These are phyloP conservation scores for Melocanna baccifera DNA, from an alignment of 176 grass and related monocot species.

Conservation along the genomic window DNA sequence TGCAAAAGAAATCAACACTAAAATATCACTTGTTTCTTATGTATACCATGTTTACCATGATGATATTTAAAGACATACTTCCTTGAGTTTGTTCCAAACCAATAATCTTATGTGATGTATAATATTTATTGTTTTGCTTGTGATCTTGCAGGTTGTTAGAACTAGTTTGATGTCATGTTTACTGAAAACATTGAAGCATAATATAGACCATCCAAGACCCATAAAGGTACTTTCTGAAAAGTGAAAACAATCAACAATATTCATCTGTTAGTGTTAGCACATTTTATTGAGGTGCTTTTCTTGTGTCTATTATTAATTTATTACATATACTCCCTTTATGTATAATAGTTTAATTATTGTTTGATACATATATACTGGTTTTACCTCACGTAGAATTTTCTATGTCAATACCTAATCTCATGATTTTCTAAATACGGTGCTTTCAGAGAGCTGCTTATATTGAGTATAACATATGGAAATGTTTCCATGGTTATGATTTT, in stretches of 20 bases:
- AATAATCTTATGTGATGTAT: neutral
- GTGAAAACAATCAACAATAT: conserved; percentile 1
- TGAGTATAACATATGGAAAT: neutral
- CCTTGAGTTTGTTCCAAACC: neutral
- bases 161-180: conserved; percentile 89
- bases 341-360: neutral
- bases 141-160: conserved; percentile 70
- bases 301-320: neutral
- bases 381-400: neutral
- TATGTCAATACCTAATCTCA: neutral
- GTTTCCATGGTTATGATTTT: conserved; percentile 8
- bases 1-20: neutral
- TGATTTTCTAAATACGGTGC: conserved; percentile 9
- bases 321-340: neutral
- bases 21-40: neutral
- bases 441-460: conserved; percentile 13
- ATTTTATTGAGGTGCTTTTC: neutral
- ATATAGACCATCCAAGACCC: conserved; percentile 91
- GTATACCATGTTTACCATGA: neutral
- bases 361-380: neutral
- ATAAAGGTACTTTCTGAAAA: conserved; percentile 69
- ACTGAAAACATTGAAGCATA: conserved; percentile 96
- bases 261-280: conserved; percentile 6
- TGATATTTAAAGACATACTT: neutral
- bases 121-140: conserved; percentile 20